Conservation (phyloP, 2,329 filamentous ascomycete genomes). For the Ceratocystis variospora region DNA sequence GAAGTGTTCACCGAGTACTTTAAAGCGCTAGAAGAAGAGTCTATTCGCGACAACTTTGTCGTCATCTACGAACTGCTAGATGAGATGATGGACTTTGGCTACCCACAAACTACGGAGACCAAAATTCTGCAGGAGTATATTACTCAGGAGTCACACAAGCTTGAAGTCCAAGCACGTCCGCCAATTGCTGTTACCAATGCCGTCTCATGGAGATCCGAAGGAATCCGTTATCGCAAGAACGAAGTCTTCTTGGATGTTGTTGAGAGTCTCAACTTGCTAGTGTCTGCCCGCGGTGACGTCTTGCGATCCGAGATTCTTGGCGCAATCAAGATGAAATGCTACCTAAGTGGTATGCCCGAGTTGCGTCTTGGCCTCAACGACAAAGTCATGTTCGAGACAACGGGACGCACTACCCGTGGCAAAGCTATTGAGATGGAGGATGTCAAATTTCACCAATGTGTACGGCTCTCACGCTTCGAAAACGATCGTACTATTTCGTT, state of each 20-base stretch:
- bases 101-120: slow-evolving; percentile 93
- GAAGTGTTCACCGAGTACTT: slow-evolving; percentile 99
- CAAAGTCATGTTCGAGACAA: slow-evolving; percentile 99
- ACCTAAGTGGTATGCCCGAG: slow-evolving; percentile 95
- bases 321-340: slow-evolving; percentile 99
- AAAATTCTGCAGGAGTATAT: slow-evolving; percentile 99
- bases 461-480: slow-evolving; percentile 87
- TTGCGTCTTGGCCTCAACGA: slow-evolving; percentile 88
- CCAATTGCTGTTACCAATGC: slow-evolving; percentile 98
- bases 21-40: slow-evolving; percentile 96
- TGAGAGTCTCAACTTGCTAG: slow-evolving; percentile 89
- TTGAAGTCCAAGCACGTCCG: slow-evolving; percentile 88
- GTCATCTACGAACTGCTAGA: slow-evolving; percentile 97
- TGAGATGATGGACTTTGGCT: slow-evolving; percentile 99
- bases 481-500: slow-evolving; percentile 98
- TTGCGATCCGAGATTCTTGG: slow-evolving; percentile 91
- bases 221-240: slow-evolving; percentile 97
- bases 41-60: slow-evolving; percentile 97
- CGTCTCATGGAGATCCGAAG: slow-evolving; percentile 94
- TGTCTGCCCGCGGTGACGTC: slow-evolving; percentile 88
- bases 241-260: slow-evolving; percentile 97
- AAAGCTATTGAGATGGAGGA: slow-evolving; percentile 99
- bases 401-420: slow-evolving; percentile 79
- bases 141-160: slow-evolving; percentile 96
- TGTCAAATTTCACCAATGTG: slow-evolving; percentile 98